Evolutionary conservation across 2,329 filamentous ascomycete genomes (phyloP), one percentile per base, ranked within the genome.

Genomic region (Colletotrichum noveboracense): DNA sequence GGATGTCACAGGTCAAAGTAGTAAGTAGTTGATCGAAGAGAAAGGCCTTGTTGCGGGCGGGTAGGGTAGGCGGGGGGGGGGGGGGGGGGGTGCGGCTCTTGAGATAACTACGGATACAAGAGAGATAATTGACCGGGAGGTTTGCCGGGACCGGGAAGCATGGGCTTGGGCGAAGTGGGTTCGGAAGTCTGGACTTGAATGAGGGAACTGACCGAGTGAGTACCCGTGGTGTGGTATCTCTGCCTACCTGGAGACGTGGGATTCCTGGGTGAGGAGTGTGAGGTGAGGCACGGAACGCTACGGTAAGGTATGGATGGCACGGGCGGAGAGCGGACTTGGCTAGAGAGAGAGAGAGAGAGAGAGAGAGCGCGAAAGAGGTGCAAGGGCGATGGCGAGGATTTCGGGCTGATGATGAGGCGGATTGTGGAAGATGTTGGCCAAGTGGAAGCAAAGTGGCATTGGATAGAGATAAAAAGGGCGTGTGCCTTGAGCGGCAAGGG

Each of bases 71-170:
- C 52, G 38, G 62, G 68, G 28, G 28, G 68, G 28, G 28, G 55
- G 55, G 67, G 36, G 38, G 62, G 68, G 28, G 28, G 68, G 28
- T 18, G 55, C 30, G 69, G 69, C 62, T 75, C 61, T 56, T 66
- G 32, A 75, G 62, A 62, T 71, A 64, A 32, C 34, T 43, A 66
- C 13, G 52, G 52, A 43, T 26, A 24, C 21, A 64, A 38, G 12
- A 13, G 24, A 67, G 62, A 68, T n/a, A 32, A 43, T 60, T 8
- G 55, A 24, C 55, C 73, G 38, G 55, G 61, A 72, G n/a, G 21
- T 55, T 30, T 32, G 58, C 66, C 71, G 48, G 66, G 71, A 65
- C 71, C 66, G 66, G 58, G 43, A 74, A 67, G 69, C 58, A 56
- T 43, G 62, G 61, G 69, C 58, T 43, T 67, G 52, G 55, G 43